phyloP scores from a whole-genome alignment of 2,329 filamentous ascomycete genomes.

The Mariannaea elegans region DNA sequence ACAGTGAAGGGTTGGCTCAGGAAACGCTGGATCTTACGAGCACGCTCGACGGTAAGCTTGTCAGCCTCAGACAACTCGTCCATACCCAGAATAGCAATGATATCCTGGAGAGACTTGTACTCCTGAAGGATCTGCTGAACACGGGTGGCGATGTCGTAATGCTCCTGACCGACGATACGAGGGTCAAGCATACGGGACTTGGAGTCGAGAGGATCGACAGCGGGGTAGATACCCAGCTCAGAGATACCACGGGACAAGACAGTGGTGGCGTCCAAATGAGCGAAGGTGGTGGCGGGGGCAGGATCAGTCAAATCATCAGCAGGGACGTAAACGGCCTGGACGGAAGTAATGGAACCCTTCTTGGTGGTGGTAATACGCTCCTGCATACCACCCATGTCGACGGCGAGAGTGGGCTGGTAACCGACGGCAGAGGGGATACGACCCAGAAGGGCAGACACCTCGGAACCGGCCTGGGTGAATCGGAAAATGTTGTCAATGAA shows the following conservation, averaged over 20 bases:
- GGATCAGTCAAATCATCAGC: constrained; percentile 99
- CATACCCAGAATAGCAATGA: constrained; percentile 99
- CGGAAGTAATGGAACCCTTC: constrained; percentile 99
- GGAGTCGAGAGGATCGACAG: constrained; percentile 99
- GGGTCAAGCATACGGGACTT: constrained; percentile 99
- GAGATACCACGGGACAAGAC: constrained; percentile 99
- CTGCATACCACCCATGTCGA: constrained; percentile 99
- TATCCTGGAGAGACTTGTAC: constrained; percentile 99
- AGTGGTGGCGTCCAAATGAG: constrained; percentile 99
- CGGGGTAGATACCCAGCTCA: constrained; percentile 99
- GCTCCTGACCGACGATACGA: constrained; percentile 96
- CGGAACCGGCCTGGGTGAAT: constrained; percentile 99
- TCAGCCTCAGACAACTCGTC: constrained; percentile 99
- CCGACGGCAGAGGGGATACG: constrained; percentile 99
- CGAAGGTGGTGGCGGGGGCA: constrained; percentile 98
- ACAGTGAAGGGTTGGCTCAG: constrained; percentile 98
- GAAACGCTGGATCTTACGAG: constrained; percentile 99
- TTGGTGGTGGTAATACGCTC: constrained; percentile 99
- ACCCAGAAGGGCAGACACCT: constrained; percentile 98
- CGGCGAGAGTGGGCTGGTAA: constrained; percentile 98
- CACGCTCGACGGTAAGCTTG: constrained; percentile 99
- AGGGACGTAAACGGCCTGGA: constrained; percentile 99
- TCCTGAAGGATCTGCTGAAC: constrained; percentile 99
- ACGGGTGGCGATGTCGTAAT: constrained; percentile 93
- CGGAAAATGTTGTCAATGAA: constrained; percentile 99